Evolutionary conservation across 2,329 filamentous ascomycete genomes (phyloP).

Genomic region (Calonectria henricotiae): DNA sequence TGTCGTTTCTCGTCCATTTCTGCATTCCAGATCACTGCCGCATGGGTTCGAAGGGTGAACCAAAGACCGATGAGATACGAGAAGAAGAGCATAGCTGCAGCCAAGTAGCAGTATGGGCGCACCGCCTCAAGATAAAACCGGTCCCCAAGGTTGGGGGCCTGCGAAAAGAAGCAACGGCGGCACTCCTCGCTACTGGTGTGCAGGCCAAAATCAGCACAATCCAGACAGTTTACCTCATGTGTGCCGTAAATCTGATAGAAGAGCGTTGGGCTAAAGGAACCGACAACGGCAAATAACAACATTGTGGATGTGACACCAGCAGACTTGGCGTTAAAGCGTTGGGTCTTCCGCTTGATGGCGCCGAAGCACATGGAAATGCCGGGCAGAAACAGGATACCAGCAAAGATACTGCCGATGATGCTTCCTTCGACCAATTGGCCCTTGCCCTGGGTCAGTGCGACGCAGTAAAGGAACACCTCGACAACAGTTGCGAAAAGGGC

Average conservation of each 20-base stretch:
- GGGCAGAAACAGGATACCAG: constrained; percentile 93
- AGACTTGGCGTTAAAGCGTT: constrained; percentile 97
- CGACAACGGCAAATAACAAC: constrained; percentile 96
- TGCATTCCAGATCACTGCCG: constrained; percentile 95
- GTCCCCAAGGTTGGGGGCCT: constrained; percentile 87
- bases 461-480: constrained; percentile 97
- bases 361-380: constrained; percentile 99
- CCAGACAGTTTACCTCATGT: constrained; percentile 91
- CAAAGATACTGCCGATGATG: constrained; percentile 98
- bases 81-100: constrained; percentile 87
- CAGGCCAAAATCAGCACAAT: constrained; percentile 67
- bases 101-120: constrained; percentile 92
- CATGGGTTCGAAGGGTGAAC: constrained; percentile 96
- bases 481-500: constrained; percentile 98
- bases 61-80: constrained; percentile 95
- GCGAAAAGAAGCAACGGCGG: constrained; percentile 93
- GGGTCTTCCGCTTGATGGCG: constrained; percentile 97
- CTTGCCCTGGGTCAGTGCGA: constrained; percentile 94
- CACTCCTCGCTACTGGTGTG: constrained; percentile 78
- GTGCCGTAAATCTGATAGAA: constrained; percentile 99
- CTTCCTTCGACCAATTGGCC: constrained; percentile 94
- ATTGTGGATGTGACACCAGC: constrained; percentile 98
- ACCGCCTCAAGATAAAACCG: constrained; percentile 93
- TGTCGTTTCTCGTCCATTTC: constrained; percentile 85
- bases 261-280: constrained; percentile 93